These are phyloP conservation scores for Ceratocystis eucalypticola DNA, from an alignment of 2,329 filamentous ascomycete species.

Conservation along the genomic window DNA sequence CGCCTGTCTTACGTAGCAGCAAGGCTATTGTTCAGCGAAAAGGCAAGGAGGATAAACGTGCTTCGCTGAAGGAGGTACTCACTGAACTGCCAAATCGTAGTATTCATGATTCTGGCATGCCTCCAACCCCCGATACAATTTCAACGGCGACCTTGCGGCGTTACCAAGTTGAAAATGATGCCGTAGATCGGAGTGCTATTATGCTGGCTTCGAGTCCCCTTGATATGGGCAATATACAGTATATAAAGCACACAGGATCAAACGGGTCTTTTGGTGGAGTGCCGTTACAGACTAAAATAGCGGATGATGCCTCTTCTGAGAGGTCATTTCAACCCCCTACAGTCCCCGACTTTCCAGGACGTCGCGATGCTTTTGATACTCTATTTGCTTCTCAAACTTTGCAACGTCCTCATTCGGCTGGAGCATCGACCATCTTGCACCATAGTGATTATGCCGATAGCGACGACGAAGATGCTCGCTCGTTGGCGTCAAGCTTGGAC, in stretches of 20 bases:
- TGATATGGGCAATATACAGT: slow-evolving; percentile 2
- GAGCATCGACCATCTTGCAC: slow-evolving; percentile 33
- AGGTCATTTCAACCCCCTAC: slow-evolving; percentile 24
- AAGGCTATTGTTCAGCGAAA: slow-evolving; percentile 22
- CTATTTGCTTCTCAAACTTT: slow-evolving; percentile 26
- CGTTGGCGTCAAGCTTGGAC: slow-evolving; percentile 38
- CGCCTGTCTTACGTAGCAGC: slow-evolving; percentile 23
- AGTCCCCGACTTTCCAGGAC: slow-evolving; percentile 25
- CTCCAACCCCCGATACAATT: slow-evolving; percentile 47
- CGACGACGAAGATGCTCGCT: slow-evolving; percentile 31
- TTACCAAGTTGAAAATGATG: slow-evolving; percentile 39
- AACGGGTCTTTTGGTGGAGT: slow-evolving; percentile 18
- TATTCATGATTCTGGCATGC: slow-evolving; percentile 34
- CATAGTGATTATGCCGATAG: slow-evolving; percentile 34
- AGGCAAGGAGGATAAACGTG: slow-evolving; percentile 33
- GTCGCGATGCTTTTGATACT: slow-evolving; percentile 22
- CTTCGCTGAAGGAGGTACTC: slow-evolving; percentile 35
- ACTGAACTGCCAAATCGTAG: slow-evolving; percentile 34
- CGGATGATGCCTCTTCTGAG: slow-evolving; percentile 12
- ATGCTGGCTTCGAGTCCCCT: neutral
- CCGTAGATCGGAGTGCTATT: slow-evolving; percentile 13
- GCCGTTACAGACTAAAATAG: neutral
- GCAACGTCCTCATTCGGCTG: slow-evolving; percentile 35
- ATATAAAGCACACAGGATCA: slow-evolving; percentile 17
- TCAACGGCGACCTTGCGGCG: slow-evolving; percentile 41